These are phyloP conservation scores for Phallus indusiatus DNA, from an alignment of 768 basidiomycete genomes.

Conservation along the genomic window DNA sequence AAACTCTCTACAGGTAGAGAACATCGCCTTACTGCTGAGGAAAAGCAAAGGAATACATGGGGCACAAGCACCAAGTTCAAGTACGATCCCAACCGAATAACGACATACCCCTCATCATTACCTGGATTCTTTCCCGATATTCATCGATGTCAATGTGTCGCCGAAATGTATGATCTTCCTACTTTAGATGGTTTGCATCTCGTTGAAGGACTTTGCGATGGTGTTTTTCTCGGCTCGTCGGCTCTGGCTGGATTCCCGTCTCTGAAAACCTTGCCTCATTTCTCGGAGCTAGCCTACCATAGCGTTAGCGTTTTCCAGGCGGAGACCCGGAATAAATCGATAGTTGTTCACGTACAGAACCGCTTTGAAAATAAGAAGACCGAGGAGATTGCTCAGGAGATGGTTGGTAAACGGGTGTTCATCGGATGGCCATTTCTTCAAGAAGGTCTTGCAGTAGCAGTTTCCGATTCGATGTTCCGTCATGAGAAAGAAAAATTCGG, in stretches of 20 bases:
- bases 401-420: conserved; percentile 72
- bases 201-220: conserved; percentile 78
- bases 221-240: conserved; percentile 74
- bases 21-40: conserved; percentile 65
- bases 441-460: conserved; percentile 78
- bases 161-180: conserved; percentile 82
- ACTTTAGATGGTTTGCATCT: conserved; percentile 78
- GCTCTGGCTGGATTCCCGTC: conserved; percentile 97
- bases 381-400: conserved; percentile 62
- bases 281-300: conserved; percentile 68
- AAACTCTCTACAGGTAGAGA: conserved; percentile 49
- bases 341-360: conserved; percentile 81
- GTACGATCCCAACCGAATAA: conserved; percentile 55
- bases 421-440: conserved; percentile 92
- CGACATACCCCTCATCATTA: conserved; percentile 78
- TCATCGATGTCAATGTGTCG: conserved; percentile 65
- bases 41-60: conserved; percentile 62
- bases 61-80: conserved; percentile 76
- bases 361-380: conserved; percentile 56
- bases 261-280: conserved; percentile 78
- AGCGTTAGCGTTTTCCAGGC: conserved; percentile 89
- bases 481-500: conserved; percentile 61
- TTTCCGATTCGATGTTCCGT: conserved; percentile 81
- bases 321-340: conserved; percentile 87
- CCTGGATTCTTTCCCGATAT: conserved; percentile 93